Conservation (phyloP, 305 asterid genomes). For the Fraxinus dipetala region DNA sequence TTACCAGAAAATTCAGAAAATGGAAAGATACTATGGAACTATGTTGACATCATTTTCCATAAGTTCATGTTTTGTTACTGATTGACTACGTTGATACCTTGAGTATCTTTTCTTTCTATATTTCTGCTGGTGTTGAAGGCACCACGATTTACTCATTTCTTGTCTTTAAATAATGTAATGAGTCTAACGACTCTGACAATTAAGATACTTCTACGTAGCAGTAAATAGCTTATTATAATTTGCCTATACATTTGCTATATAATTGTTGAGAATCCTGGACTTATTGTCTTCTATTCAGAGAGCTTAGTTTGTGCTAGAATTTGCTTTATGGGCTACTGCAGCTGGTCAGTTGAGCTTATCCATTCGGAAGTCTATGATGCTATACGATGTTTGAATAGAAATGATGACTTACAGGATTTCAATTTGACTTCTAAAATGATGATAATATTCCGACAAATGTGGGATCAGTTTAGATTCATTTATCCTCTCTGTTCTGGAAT, state of each 20-base stretch:
- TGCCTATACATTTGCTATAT: neutral
- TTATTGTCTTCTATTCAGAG: neutral
- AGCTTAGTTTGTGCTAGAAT: neutral
- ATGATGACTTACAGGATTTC: neutral
- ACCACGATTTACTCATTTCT: neutral
- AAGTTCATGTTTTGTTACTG: neutral
- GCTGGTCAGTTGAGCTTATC: neutral
- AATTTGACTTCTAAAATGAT: neutral
- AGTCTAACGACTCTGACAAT: neutral
- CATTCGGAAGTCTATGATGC: neutral
- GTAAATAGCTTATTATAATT: neutral
- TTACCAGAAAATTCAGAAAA: neutral
- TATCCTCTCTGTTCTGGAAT: neutral
- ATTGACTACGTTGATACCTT: neutral
- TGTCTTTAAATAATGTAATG: neutral
- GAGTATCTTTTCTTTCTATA: neutral
- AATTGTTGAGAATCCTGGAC: neutral
- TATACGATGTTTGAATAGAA: neutral
- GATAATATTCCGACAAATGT: neutral
- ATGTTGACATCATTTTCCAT: neutral
- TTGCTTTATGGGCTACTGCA: neutral
- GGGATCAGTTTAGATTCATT: slow-evolving; percentile 1
- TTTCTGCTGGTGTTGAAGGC: neutral
- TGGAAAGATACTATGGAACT: neutral
- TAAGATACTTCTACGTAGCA: neutral